phyloP scores from a whole-genome alignment of 176 grass and related monocot genomes.

The Musa itinerans region DNA sequence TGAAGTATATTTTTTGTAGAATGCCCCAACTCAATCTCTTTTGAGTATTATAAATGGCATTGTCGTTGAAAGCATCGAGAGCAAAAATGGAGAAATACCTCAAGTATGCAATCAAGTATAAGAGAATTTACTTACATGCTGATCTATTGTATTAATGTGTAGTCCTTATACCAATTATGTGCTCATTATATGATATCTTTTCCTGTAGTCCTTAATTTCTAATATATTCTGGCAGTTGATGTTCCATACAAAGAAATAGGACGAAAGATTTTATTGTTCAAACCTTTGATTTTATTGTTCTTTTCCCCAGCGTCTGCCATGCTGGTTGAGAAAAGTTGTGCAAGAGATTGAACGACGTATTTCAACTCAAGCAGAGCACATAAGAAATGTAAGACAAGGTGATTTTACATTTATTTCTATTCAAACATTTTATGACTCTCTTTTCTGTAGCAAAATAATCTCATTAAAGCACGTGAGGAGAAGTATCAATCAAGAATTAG shows the following conservation, averaged over 20 bases:
- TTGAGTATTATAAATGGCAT: conserved; percentile 51
- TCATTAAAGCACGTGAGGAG: conserved; percentile 67
- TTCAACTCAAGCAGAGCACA: conserved; percentile 61
- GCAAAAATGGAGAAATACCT: conserved; percentile 55
- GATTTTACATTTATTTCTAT: conserved; percentile 16
- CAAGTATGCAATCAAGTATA: conserved; percentile 45
- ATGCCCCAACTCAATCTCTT: conserved; percentile 67
- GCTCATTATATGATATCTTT: neutral
- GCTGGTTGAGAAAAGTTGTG: conserved; percentile 52
- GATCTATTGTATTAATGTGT: conserved; percentile 2
- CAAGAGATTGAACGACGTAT: conserved; percentile 55
- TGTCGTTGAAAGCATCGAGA: conserved; percentile 55
- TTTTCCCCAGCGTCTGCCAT: conserved; percentile 34
- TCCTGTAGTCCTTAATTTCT: conserved; percentile 2
- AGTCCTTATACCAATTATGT: neutral
- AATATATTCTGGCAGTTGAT: conserved; percentile 2
- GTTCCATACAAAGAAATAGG: neutral
- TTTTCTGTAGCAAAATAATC: conserved; percentile 61
- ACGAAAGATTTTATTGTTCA: neutral
- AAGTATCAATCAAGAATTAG: conserved; percentile 74
- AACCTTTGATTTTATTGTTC: neutral
- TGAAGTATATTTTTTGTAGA: conserved; percentile 30
- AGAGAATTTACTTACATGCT: conserved; percentile 47
- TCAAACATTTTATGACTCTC: conserved; percentile 13
- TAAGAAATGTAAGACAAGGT: conserved; percentile 49